These are phyloP conservation scores for Boletus sp. DNA, from an alignment of 1,284 basidiomycete genomes.

Conservation along the genomic window DNA sequence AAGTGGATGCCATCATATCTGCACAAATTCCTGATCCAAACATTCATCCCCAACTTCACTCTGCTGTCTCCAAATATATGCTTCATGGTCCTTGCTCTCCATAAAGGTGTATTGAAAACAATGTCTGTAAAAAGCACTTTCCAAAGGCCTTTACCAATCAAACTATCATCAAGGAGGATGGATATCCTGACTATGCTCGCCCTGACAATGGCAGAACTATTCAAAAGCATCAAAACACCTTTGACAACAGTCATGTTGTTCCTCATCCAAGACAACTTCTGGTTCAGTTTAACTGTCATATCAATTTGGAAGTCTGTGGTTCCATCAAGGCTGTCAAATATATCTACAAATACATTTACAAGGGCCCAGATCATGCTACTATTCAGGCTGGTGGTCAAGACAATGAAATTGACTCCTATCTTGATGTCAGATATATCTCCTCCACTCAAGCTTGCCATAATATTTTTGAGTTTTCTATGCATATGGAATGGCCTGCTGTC, in stretches of 20 bases:
- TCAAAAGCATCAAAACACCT: background rate
- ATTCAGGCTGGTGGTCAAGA: constrained; percentile 9
- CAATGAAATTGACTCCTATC: constrained; percentile 12
- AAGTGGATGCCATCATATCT: background rate
- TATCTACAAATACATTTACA: constrained; percentile 44
- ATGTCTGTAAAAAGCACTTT: constrained; percentile 8
- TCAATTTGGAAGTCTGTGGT: constrained; percentile 38
- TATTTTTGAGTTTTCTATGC: constrained; percentile 22
- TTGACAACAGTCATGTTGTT: background rate
- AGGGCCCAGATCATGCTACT: constrained; percentile 35
- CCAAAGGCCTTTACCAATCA: background rate
- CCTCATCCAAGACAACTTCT: constrained; percentile 6
- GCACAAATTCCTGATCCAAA: constrained; percentile 4
- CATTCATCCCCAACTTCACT: background rate
- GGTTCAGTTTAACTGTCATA: constrained; percentile 40
- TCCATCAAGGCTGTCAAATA: constrained; percentile 34
- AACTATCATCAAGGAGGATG: constrained; percentile 9
- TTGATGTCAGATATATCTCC: constrained; percentile 21
- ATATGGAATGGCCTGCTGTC: constrained; percentile 17
- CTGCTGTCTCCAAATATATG: constrained; percentile 5
- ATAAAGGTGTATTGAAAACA: constrained; percentile 2
- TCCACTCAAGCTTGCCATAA: constrained; percentile 15
- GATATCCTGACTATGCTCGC: constrained; percentile 11
- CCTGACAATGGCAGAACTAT: constrained; percentile 10
- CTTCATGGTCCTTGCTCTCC: constrained; percentile 10